These are phyloP conservation scores for Areca catechu DNA, from an alignment of 176 grass and related monocot species.

Conservation along the genomic window DNA sequence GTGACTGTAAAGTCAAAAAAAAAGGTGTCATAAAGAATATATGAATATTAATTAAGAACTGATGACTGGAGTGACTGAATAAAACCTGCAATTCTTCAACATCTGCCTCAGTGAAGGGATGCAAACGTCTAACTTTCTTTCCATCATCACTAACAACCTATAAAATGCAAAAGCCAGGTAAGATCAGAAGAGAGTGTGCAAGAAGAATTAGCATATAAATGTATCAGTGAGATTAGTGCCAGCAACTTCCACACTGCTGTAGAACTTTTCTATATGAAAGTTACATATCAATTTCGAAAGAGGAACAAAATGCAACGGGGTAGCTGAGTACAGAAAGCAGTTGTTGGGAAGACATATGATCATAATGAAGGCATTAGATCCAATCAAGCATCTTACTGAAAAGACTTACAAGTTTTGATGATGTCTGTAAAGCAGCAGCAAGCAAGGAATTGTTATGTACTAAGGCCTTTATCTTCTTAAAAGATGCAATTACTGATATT, in stretches of 20 bases:
- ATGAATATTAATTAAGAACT: not conserved
- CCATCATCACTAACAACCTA: slow-evolving; percentile 9
- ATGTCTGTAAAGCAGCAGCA: slow-evolving; percentile 7
- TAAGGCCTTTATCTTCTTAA: slow-evolving; percentile 6
- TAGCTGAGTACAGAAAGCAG: too few species aligned
- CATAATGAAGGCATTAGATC: too few species aligned
- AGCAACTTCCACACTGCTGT: too few species aligned
- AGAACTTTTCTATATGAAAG: too few species aligned
- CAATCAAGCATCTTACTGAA: not conserved
- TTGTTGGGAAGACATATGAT: too few species aligned
- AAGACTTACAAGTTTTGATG: slow-evolving; percentile 5
- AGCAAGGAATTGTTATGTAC: slow-evolving; percentile 3
- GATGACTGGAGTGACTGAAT: not conserved
- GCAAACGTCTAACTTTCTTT: slow-evolving; percentile 1
- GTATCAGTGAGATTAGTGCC: too few species aligned
- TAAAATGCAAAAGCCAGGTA: not conserved
- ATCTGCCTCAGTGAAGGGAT: slow-evolving; percentile 5
- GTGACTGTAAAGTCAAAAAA: not conserved
- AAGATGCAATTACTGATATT: slow-evolving; percentile 8
- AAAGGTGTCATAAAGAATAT: not conserved
- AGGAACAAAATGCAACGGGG: too few species aligned
- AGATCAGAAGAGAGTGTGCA: not conserved
- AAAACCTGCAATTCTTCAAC: slow-evolving; percentile 11
- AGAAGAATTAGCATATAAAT: not conserved
- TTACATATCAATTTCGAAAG: too few species aligned